These are phyloP conservation scores for Daedalea quercina DNA, from an alignment of 768 basidiomycete genomes.

Conservation along the genomic window DNA sequence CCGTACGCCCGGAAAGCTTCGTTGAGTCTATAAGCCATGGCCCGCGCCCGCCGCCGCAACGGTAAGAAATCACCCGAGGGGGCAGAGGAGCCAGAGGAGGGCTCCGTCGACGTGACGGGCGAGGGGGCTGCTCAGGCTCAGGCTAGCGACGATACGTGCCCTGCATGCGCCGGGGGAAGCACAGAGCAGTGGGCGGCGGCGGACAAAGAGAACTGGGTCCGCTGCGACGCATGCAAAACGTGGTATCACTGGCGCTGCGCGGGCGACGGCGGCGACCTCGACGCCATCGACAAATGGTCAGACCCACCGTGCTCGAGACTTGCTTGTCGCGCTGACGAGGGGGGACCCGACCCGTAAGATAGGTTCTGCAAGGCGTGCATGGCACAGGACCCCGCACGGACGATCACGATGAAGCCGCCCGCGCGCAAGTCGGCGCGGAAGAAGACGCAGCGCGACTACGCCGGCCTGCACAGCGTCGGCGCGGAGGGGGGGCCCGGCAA, in stretches of 20 bases:
- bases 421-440: constrained; percentile 78
- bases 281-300: constrained; percentile 74
- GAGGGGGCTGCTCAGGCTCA: background rate
- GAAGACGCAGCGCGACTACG: constrained; percentile 70
- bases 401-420: constrained; percentile 70
- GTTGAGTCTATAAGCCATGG: constrained; percentile 27
- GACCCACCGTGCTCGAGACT: constrained; percentile 16
- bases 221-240: constrained; percentile 73
- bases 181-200: constrained; percentile 27
- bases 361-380: constrained; percentile 73
- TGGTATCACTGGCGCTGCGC: constrained; percentile 87
- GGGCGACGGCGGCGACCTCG: constrained; percentile 56
- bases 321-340: background rate
- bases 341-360: background rate
- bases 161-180: constrained; percentile 39
- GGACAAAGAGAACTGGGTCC: constrained; percentile 74
- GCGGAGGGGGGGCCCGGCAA: constrained; percentile 56
- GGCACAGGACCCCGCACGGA: constrained; percentile 48
- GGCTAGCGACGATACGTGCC: constrained; percentile 30
- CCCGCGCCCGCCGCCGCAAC: constrained; percentile 36
- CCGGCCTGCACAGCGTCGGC: constrained; percentile 56
- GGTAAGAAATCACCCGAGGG: constrained; percentile 20
- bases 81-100: constrained; percentile 1
- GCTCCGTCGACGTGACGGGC: constrained; percentile 11
- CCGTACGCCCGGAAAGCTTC: too few species aligned